phyloP scores from a whole-genome alignment of 31 red algal genomes.

The Odonthalia washingtoniensis region DNA sequence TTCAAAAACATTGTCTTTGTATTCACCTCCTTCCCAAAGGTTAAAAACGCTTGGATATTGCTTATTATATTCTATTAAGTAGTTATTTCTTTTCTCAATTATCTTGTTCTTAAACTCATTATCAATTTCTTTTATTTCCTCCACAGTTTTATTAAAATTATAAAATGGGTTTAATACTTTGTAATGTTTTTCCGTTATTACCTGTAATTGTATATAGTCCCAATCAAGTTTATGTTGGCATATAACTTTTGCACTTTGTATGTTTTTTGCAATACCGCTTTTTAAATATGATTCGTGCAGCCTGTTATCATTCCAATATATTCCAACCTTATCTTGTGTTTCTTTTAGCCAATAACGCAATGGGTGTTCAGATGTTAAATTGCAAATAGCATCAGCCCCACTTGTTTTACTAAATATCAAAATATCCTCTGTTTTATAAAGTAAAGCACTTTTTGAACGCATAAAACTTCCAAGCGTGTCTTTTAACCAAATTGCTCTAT shows the following conservation, averaged over 20 bases:
- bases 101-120: no score
- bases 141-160: background rate
- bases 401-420: background rate
- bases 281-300: no score
- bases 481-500: background rate
- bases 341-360: no score
- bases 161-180: background rate
- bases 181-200: background rate
- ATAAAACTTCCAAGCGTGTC: background rate
- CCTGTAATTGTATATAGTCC: background rate
- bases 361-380: no score
- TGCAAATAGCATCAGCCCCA: no score
- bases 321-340: no score
- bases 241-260: no score
- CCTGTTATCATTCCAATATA: no score
- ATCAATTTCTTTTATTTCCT: conserved; percentile 2
- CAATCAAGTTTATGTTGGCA: background rate
- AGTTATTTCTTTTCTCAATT: no score
- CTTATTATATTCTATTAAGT: no score
- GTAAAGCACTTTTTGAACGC: background rate
- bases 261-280: no score
- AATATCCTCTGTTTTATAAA: background rate
- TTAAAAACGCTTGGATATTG: conserved; percentile 1
- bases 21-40: background rate
- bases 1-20: background rate